A percentile compares a stretch with the other conserved stretches of the same genome.
Conservation (phyloP, 495 filamentous ascomycete genomes). For the Tuber melanosporum region DNA sequence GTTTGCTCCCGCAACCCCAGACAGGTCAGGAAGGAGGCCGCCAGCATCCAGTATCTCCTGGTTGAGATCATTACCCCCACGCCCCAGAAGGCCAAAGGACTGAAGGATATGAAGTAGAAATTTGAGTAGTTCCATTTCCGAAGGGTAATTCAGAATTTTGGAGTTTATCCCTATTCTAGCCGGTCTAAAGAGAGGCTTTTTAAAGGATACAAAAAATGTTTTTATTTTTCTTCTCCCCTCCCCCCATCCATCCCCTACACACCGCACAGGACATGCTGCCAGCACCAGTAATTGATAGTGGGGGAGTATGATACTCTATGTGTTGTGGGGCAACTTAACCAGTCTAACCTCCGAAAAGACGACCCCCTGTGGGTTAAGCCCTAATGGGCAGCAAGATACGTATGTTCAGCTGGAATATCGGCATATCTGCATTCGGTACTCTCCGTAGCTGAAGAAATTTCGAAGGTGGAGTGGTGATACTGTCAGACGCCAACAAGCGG, state of each 20-base stretch:
- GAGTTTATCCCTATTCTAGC: background rate
- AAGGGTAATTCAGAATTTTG: background rate
- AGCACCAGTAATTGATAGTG: background rate
- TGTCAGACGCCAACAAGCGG: background rate
- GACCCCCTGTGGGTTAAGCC: background rate
- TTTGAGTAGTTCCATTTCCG: constrained; percentile 1
- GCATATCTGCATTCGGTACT: background rate
- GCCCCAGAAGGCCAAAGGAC: background rate
- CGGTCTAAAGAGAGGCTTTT: background rate
- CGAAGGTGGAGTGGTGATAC: background rate
- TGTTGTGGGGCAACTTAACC: background rate
- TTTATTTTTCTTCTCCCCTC: background rate
- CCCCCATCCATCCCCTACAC: background rate
- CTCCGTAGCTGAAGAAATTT: background rate
- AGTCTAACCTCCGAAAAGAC: background rate
- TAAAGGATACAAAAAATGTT: background rate
- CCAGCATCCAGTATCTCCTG: background rate
- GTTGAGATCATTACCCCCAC: background rate
- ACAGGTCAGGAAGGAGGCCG: background rate
- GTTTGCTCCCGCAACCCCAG: background rate
- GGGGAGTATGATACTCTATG: background rate
- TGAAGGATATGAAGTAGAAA: background rate
- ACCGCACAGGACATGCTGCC: background rate
- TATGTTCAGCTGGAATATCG: background rate
- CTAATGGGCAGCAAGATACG: background rate